phyloP scores from a whole-genome alignment of 257 asterid genomes.

The Thymus quinquecostatus region DNA sequence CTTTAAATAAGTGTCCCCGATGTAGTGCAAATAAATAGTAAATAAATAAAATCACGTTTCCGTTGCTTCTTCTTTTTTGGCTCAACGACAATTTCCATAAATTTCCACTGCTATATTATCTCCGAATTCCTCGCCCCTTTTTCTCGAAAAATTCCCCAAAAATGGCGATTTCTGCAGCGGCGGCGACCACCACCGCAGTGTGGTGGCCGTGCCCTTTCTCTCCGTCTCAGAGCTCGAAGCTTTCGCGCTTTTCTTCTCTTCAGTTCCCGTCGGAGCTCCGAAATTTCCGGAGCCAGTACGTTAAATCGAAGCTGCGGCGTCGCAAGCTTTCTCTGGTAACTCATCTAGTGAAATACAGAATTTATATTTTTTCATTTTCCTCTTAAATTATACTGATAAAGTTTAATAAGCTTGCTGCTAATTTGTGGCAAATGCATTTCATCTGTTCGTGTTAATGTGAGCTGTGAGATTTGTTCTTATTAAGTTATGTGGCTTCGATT shows the following conservation, averaged over 20 bases:
- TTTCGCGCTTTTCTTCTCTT: slow-evolving; percentile 50
- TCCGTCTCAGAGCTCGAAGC: slow-evolving; percentile 33
- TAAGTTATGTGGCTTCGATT: neutral
- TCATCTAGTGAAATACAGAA: neutral
- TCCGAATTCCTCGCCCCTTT: neutral
- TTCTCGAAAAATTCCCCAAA: neutral
- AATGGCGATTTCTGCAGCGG: slow-evolving; percentile 58
- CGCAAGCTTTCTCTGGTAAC: slow-evolving; percentile 51
- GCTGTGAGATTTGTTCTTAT: slow-evolving; percentile 3
- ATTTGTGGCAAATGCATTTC: neutral
- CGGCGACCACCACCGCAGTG: slow-evolving; percentile 32
- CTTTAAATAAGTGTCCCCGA: too few species aligned
- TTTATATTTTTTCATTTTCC: neutral
- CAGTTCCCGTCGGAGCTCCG: slow-evolving; percentile 49
- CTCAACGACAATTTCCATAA: neutral
- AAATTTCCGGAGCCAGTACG: slow-evolving; percentile 30
- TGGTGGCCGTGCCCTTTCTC: slow-evolving; percentile 27
- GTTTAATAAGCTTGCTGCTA: neutral
- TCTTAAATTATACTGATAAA: neutral
- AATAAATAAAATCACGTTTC: too few species aligned
- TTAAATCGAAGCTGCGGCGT: slow-evolving; percentile 29
- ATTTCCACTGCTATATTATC: neutral
- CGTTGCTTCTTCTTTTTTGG: neutral
- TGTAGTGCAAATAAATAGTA: too few species aligned
- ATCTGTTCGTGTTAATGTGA: neutral